Conservation (phyloP, 1,284 basidiomycete genomes). For the Naganishia cerealis region DNA sequence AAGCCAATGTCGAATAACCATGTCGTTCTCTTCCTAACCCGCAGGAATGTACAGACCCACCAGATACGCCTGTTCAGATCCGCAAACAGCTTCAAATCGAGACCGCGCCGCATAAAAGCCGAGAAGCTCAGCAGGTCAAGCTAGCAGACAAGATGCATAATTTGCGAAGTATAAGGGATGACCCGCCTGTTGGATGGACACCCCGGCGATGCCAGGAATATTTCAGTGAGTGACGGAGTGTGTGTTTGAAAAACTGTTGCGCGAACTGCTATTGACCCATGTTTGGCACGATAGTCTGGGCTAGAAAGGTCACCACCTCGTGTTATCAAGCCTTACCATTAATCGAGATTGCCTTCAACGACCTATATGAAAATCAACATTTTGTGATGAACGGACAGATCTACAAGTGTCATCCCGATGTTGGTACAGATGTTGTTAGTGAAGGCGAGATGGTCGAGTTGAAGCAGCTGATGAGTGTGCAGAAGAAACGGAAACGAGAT, state of each 20-base stretch:
- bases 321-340: slow-evolving; percentile 29
- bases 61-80: slow-evolving; percentile 40
- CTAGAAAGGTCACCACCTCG: slow-evolving; percentile 53
- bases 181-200: slow-evolving; percentile 51
- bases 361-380: slow-evolving; percentile 27
- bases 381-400: slow-evolving; percentile 30
- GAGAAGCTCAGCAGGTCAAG: slow-evolving; percentile 54
- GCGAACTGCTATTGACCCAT: neutral
- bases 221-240: slow-evolving; percentile 39
- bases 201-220: slow-evolving; percentile 50
- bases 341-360: slow-evolving; percentile 24
- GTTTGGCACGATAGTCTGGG: slow-evolving; percentile 43
- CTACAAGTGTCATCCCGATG: slow-evolving; percentile 34
- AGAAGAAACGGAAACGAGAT: slow-evolving; percentile 19
- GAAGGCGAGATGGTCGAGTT: slow-evolving; percentile 20
- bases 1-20: too few relatives aligned
- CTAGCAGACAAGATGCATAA: slow-evolving; percentile 55
- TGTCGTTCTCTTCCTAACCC: neutral
- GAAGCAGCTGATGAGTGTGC: slow-evolving; percentile 18
- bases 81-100: slow-evolving; percentile 53
- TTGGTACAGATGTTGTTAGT: slow-evolving; percentile 16
- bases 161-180: slow-evolving; percentile 50
- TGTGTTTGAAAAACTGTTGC: neutral
- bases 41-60: slow-evolving; percentile 51
- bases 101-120: slow-evolving; percentile 48